A percentile compares a stretch with the other conserved stretches of the same genome.
phyloP scores from a whole-genome alignment of 306 rosid species.

The Dalbergia cochinchinensis region DNA sequence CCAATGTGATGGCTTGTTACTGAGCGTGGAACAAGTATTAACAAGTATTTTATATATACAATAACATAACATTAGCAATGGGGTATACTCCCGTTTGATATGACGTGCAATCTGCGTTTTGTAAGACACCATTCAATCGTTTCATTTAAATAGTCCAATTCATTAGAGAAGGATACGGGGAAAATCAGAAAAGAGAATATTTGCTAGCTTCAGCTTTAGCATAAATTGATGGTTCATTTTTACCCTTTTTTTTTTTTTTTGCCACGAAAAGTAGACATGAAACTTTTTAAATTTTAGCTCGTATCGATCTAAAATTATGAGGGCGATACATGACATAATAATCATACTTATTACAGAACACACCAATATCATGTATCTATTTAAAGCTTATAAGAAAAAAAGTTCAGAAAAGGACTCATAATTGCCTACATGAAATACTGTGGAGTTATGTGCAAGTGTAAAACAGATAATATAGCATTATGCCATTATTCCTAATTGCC shows the following conservation, averaged over 20 bases:
- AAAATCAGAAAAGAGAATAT: no score
- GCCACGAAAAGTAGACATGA: no score
- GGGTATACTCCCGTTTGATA: neutral
- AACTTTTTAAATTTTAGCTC: no score
- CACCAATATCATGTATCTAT: no score
- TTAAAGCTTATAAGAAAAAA: no score
- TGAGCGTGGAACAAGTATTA: neutral
- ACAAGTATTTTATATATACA: neutral
- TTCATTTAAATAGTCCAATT: neutral
- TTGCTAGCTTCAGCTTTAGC: neutral
- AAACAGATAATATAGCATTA: neutral
- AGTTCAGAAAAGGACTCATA: no score
- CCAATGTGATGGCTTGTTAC: constrained; percentile 17
- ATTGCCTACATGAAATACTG: neutral
- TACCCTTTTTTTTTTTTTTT: no score
- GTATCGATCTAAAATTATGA: no score
- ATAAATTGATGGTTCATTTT: no score
- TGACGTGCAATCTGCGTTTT: neutral
- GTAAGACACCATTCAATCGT: neutral
- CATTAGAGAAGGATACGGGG: no score
- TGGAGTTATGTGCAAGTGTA: neutral
- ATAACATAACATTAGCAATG: neutral
- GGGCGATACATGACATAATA: no score
- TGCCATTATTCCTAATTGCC: neutral
- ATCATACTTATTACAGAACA: no score